Base-by-base conservation (phyloP, 225 moss, liverwort and hornwort species). In the Lunularia cruciata region DNA sequence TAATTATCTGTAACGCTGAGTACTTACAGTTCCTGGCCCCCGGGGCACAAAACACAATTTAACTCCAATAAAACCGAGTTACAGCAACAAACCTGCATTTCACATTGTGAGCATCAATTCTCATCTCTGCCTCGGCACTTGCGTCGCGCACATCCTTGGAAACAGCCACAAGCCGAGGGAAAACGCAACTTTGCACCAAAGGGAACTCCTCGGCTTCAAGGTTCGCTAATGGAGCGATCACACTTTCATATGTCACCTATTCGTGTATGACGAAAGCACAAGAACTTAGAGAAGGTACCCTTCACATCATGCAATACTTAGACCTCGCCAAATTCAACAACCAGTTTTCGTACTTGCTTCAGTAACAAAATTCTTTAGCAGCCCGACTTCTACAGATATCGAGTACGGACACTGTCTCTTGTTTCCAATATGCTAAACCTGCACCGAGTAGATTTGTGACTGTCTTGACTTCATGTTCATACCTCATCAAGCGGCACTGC, bases 41-140 rank as follows among this genome's bases (percentile, higher is more conserved):
- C n/a, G n/a, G n/a, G n/a, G n/a, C n/a, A n/a, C 23, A 60, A 11
- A 8, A 39, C 23, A 38, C 37, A 60, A 60, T 8, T 5, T 12
- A 33, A 3, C 53, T 16, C 26, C 26, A 27, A 8, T 47, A 4
- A 15, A 39, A 69, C 20, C 22, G 22, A 63, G 47, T 19, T 6
- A 60, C 2, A 23, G 13, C 8, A 78, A 6, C 65, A 47, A 69
- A 94, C 95, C 95, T 93, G 87, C 86, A 89, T 75, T 82, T 88
- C 25, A 88, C 82, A 85, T 83, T 89, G 76, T 93, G 89, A 47
- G 88, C 85, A 68, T 98, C 89, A 74, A 98, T 91, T 70, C 78
- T 75, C 76, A 84, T 91, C 83, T 98, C 98, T 23, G 93, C 98
- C 74, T 98, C 98, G 27, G 91, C 89, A 71, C 93, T 98, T 22